Percentiles rank a stretch among this genome's conserved stretches.
These are phyloP conservation scores for Cercospora berteroae DNA, from an alignment of 2,329 filamentous ascomycete genomes.

Conservation along the genomic window DNA sequence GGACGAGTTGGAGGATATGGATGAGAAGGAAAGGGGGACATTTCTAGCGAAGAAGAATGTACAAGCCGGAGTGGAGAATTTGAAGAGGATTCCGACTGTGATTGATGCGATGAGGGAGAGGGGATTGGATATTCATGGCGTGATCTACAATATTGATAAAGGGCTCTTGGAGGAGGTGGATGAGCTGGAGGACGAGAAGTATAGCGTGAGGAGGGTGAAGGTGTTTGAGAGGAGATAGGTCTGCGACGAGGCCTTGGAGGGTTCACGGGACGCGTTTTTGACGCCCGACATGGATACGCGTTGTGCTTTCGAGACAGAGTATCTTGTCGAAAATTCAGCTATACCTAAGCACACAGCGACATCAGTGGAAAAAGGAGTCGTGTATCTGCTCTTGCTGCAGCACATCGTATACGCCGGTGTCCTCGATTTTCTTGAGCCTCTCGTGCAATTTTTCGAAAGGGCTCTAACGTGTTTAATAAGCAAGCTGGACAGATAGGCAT, in stretches of 20 bases:
- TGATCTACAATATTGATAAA: slow-evolving; percentile 66
- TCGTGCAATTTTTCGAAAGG: background rate
- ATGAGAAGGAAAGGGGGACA: slow-evolving; percentile 51
- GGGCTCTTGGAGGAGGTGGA: slow-evolving; percentile 55
- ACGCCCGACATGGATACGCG: background rate
- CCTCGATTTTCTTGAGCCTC: background rate
- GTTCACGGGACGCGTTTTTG: background rate
- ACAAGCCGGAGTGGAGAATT: slow-evolving; percentile 61
- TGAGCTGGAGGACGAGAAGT: slow-evolving; percentile 34
- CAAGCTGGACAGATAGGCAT: no score
- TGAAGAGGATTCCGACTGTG: slow-evolving; percentile 68
- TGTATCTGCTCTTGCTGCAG: background rate
- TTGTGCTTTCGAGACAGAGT: background rate
- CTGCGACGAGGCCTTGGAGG: background rate
- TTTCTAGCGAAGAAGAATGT: slow-evolving; percentile 78
- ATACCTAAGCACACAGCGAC: background rate
- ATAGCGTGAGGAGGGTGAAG: slow-evolving; percentile 21
- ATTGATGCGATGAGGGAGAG: slow-evolving; percentile 68
- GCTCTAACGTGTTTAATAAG: no score
- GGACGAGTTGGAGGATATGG: slow-evolving; percentile 49
- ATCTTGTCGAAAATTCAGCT: background rate
- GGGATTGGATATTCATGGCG: slow-evolving; percentile 72
- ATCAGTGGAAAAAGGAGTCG: background rate
- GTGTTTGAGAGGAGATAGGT: slow-evolving; percentile 30
- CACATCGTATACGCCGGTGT: background rate